These are phyloP conservation scores for Hypoxylon sp. DNA, from an alignment of 2,329 filamentous ascomycete species.

Conservation along the genomic window DNA sequence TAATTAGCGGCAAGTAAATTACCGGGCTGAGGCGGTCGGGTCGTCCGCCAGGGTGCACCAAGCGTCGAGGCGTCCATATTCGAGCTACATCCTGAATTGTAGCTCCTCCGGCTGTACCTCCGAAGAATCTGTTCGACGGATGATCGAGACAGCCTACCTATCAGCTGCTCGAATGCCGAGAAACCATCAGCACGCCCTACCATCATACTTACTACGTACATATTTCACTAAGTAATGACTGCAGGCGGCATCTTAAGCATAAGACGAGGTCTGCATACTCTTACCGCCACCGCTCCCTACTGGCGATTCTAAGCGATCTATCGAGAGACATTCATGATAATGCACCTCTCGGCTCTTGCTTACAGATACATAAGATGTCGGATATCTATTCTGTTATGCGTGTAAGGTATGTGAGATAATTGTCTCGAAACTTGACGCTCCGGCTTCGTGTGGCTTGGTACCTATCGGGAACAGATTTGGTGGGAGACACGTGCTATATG, in stretches of 20 bases:
- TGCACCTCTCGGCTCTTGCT: slow-evolving; percentile 17
- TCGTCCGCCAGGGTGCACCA: slow-evolving; percentile 21
- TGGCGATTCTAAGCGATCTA: slow-evolving; percentile 15
- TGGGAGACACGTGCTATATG: slow-evolving; percentile 24
- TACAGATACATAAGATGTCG: too few relatives aligned
- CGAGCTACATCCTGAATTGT: too few relatives aligned
- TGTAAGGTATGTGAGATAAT: too few relatives aligned
- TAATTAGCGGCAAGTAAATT: slow-evolving; percentile 38
- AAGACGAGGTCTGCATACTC: slow-evolving; percentile 17
- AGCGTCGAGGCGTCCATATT: too few relatives aligned
- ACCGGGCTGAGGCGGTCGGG: slow-evolving; percentile 36
- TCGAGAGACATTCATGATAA: slow-evolving; percentile 22
- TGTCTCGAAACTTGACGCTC: slow-evolving; percentile 9
- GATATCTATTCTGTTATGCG: too few relatives aligned
- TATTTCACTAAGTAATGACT: slow-evolving; percentile 22
- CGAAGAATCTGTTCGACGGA: slow-evolving; percentile 20
- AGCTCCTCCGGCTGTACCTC: slow-evolving; percentile 31
- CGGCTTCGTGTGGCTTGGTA: slow-evolving; percentile 15
- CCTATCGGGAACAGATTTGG: too few relatives aligned
- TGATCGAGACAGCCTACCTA: slow-evolving; percentile 26
- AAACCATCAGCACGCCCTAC: slow-evolving; percentile 20
- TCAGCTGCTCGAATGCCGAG: slow-evolving; percentile 21
- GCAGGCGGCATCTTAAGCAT: slow-evolving; percentile 27
- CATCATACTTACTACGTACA: slow-evolving; percentile 28
- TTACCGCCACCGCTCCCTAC: slow-evolving; percentile 12